Conservation (phyloP, 176 grass and related monocot genomes). For the Avena insularis region DNA sequence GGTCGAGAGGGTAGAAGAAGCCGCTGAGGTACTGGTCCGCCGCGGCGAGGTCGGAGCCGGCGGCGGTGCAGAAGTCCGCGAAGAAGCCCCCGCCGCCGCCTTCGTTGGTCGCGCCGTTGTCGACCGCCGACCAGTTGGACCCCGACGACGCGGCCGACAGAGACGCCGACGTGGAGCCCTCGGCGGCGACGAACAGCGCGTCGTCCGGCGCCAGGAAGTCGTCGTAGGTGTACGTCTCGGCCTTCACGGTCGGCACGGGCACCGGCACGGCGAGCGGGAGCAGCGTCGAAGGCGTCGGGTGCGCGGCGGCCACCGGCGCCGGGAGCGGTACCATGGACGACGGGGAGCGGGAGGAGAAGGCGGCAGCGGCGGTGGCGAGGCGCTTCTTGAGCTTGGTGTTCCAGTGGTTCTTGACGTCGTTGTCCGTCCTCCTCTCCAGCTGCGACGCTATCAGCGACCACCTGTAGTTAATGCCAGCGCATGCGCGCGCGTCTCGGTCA, state of each 20-base stretch:
- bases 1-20: constrained; percentile 56
- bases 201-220: constrained; percentile 59
- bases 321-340: not conserved
- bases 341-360: not conserved
- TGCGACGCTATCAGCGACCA: constrained; percentile 87
- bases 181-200: constrained; percentile 8
- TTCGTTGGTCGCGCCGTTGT: not conserved
- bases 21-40: constrained; percentile 46
- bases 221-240: constrained; percentile 66
- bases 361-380: constrained; percentile 24
- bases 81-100: constrained; percentile 24
- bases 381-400: constrained; percentile 95
- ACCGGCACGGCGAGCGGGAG: constrained; percentile 54
- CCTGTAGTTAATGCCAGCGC: constrained; percentile 38
- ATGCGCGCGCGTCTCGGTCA: not conserved
- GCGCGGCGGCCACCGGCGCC: not conserved
- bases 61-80: constrained; percentile 46
- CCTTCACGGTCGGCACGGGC: constrained; percentile 60
- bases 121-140: constrained; percentile 51
- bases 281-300: not conserved
- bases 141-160: constrained; percentile 45
- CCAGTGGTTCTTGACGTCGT: constrained; percentile 99
- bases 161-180: constrained; percentile 38
- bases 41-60: not conserved
- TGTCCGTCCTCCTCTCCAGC: constrained; percentile 79